Evolutionary conservation across 2,329 filamentous ascomycete species (phyloP).

Genomic region (Penicillium capsulatum): DNA sequence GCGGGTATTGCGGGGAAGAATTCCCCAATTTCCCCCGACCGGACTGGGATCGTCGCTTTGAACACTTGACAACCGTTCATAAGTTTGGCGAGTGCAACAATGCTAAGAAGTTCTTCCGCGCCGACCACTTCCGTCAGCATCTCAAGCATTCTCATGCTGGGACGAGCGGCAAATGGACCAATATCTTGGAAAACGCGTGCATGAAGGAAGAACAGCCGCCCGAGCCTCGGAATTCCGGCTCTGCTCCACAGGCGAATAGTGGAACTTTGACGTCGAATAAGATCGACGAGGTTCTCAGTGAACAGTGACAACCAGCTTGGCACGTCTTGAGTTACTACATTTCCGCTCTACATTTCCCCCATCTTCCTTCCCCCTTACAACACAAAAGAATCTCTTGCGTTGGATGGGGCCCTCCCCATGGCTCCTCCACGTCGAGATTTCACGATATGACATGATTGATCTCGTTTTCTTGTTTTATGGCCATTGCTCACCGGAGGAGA

Average conservation of each 20-base stretch:
- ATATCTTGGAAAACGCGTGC: conserved; percentile 93
- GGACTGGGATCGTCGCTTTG: conserved; percentile 82
- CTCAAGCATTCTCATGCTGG: conserved; percentile 96
- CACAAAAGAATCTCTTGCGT: too few species aligned
- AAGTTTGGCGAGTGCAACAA: conserved; percentile 99
- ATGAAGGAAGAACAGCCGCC: conserved; percentile 72
- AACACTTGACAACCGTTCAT: conserved; percentile 84
- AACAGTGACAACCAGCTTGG: conserved; percentile 20
- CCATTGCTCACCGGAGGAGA: conserved; percentile 9
- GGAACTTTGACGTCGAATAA: conserved; percentile 26
- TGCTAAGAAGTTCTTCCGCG: conserved; percentile 95
- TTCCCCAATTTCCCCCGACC: conserved; percentile 70
- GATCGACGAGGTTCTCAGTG: conserved; percentile 29
- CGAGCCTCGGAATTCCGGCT: conserved; percentile 20
- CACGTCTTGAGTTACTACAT: not conserved
- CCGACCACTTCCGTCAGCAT: conserved; percentile 97
- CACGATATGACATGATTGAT: conserved; percentile 19
- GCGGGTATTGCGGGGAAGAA: conserved; percentile 93
- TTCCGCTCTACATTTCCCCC: not conserved
- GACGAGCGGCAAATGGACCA: conserved; percentile 97
- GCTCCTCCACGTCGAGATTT: too few species aligned
- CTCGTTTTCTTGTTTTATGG: conserved; percentile 8
- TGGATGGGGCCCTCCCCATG: too few species aligned
- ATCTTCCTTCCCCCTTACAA: not conserved
- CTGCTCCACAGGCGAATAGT: conserved; percentile 6